phyloP scores from a whole-genome alignment of 148 eudicot genomes.

The Euryodendron excelsum region DNA sequence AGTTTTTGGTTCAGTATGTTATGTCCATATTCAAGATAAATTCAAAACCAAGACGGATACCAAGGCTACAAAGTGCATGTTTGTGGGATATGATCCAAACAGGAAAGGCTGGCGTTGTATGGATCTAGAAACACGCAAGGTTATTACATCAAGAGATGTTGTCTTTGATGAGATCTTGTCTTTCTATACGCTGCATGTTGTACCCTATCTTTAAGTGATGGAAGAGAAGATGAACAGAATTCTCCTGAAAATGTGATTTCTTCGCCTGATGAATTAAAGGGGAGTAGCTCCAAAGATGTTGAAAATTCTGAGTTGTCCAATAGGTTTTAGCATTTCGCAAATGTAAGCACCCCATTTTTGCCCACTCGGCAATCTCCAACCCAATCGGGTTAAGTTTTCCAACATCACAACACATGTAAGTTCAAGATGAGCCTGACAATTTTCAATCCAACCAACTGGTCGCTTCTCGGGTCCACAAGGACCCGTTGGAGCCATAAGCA shows the following conservation, averaged over 20 bases:
- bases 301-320: not conserved
- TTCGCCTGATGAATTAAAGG: not conserved
- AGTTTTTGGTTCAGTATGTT: not conserved
- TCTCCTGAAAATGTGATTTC: not conserved
- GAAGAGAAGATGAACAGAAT: not conserved
- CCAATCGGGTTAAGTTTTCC: too few species aligned
- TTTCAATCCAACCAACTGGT: too few species aligned
- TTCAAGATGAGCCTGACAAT: too few species aligned
- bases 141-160: not conserved
- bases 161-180: not conserved
- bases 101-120: not conserved
- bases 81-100: not conserved
- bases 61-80: not conserved
- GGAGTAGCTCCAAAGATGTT: not conserved
- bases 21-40: not conserved
- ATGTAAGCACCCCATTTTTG: too few species aligned
- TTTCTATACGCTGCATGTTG: not conserved
- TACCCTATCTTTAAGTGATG: not conserved
- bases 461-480: too few species aligned
- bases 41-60: not conserved
- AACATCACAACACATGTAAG: too few species aligned
- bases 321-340: not conserved
- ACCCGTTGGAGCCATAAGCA: too few species aligned
- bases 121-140: not conserved
- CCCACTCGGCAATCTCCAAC: too few species aligned